These are phyloP conservation scores for Parafenestella ontariensis DNA, from an alignment of 2,329 filamentous ascomycete genomes.

Conservation along the genomic window DNA sequence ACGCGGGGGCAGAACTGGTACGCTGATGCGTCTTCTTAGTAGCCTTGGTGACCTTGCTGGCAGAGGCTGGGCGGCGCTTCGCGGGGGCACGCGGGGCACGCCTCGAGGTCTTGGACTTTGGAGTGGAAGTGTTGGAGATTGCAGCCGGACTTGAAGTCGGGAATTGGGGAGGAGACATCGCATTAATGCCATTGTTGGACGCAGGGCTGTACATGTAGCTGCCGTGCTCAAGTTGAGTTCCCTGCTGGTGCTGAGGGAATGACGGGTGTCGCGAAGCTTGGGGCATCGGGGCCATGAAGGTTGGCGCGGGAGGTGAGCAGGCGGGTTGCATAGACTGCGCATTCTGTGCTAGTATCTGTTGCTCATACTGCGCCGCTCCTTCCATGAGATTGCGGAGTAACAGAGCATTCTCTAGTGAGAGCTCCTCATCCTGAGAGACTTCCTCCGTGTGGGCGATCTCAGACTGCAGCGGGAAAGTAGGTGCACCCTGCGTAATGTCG, in stretches of 20 bases:
- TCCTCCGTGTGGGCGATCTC: neutral
- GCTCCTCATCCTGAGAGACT: neutral
- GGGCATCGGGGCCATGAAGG: neutral
- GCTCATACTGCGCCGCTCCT: neutral
- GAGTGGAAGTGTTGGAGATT: neutral
- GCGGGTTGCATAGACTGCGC: neutral
- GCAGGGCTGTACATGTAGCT: neutral
- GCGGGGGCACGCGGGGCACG: neutral
- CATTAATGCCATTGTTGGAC: neutral
- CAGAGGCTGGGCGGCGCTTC: neutral
- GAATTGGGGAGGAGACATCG: neutral
- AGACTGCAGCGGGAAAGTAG: neutral
- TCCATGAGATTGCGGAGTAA: neutral
- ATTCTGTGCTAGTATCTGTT: neutral
- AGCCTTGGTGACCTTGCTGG: constrained; percentile 8
- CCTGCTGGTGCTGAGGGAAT: neutral
- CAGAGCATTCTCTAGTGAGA: neutral
- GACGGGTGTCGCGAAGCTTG: neutral
- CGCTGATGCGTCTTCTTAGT: constrained; percentile 4
- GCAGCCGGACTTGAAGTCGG: constrained; percentile 10
- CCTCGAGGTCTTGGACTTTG: neutral
- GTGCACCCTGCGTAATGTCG: neutral
- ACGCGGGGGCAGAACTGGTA: neutral
- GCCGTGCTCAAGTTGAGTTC: neutral
- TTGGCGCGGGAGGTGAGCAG: neutral